Percentiles rank a stretch among this genome's conserved stretches.
These are phyloP conservation scores for Starmerella powellii DNA, from an alignment of 805 yeast genomes.

Conservation along the genomic window DNA sequence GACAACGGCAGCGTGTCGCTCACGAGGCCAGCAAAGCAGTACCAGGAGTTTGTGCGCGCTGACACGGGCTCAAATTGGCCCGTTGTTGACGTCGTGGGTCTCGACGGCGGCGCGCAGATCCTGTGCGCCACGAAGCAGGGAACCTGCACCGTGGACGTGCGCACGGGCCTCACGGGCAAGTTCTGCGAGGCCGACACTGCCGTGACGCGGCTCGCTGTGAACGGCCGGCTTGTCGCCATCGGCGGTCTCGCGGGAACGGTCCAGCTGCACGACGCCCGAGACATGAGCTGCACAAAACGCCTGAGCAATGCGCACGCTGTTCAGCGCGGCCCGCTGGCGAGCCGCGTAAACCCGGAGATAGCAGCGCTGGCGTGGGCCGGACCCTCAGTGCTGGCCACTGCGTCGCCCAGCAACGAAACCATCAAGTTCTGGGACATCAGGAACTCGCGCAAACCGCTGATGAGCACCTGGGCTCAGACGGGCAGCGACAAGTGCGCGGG, in stretches of 20 bases:
- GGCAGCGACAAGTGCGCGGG: not conserved
- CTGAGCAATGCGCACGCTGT: conserved; percentile 7
- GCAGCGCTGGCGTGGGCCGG: conserved; percentile 22
- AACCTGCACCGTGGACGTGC: too few relatives aligned
- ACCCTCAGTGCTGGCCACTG: conserved; percentile 18
- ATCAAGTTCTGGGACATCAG: conserved; percentile 27
- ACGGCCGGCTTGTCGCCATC: conserved; percentile 1
- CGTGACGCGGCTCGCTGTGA: too few relatives aligned
- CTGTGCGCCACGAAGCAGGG: too few relatives aligned
- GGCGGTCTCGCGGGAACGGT: conserved; percentile 3
- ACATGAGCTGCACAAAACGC: not conserved
- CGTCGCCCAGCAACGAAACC: conserved; percentile 13
- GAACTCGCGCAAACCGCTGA: conserved; percentile 7
- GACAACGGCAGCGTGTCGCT: too few relatives aligned
- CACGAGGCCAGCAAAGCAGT: too few relatives aligned
- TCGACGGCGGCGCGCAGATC: too few relatives aligned
- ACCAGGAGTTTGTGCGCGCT: too few relatives aligned
- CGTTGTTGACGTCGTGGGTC: too few relatives aligned
- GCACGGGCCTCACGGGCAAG: too few relatives aligned
- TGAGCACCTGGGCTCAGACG: not conserved
- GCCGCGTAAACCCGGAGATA: conserved; percentile 8
- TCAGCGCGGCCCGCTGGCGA: conserved; percentile 2
- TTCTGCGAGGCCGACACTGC: too few relatives aligned
- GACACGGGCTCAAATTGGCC: too few relatives aligned
- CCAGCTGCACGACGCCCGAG: conserved; percentile 9